Conservation (phyloP, 2,329 filamentous ascomycete genomes). For the Fusarium equiseti region DNA sequence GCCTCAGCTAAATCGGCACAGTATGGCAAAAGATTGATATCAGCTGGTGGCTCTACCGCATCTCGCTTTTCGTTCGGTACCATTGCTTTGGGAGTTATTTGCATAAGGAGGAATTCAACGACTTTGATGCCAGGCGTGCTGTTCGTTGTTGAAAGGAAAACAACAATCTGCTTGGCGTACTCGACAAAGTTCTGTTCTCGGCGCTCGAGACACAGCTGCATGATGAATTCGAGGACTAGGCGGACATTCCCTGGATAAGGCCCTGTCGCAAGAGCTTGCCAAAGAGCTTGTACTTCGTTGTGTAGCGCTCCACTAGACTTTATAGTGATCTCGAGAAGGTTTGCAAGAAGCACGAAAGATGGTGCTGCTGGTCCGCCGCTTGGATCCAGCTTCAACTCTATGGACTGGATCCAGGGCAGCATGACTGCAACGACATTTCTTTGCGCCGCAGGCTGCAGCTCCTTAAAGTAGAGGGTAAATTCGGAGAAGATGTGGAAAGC, state of each 20-base stretch:
- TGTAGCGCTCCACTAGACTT: slow-evolving; percentile 88
- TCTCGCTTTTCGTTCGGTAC: slow-evolving; percentile 87
- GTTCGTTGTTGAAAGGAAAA: slow-evolving; percentile 87
- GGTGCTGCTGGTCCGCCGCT: slow-evolving; percentile 90
- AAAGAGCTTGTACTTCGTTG: slow-evolving; percentile 96
- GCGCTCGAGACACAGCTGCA: slow-evolving; percentile 90
- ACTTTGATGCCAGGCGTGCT: slow-evolving; percentile 85
- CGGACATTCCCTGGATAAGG: slow-evolving; percentile 95
- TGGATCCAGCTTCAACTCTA: slow-evolving; percentile 91
- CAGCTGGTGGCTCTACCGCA: slow-evolving; percentile 75
- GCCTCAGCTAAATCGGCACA: slow-evolving; percentile 85
- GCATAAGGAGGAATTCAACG: slow-evolving; percentile 90
- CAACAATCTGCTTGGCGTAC: slow-evolving; percentile 97
- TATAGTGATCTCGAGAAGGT: slow-evolving; percentile 96
- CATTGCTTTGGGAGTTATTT: slow-evolving; percentile 97
- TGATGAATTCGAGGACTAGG: slow-evolving; percentile 95
- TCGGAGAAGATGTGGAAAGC: slow-evolving; percentile 97
- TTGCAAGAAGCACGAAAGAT: slow-evolving; percentile 94
- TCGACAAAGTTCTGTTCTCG: slow-evolving; percentile 98
- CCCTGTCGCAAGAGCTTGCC: slow-evolving; percentile 95
- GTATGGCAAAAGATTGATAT: slow-evolving; percentile 83
- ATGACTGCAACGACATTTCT: slow-evolving; percentile 95
- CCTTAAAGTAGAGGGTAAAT: slow-evolving; percentile 93
- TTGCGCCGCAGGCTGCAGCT: slow-evolving; percentile 83
- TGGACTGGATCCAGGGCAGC: slow-evolving; percentile 94